A percentile compares a stretch with the other conserved stretches of the same genome.
phyloP scores from a whole-genome alignment of 1,139 yeast species.

The Magnusiomyces suaveolens region DNA sequence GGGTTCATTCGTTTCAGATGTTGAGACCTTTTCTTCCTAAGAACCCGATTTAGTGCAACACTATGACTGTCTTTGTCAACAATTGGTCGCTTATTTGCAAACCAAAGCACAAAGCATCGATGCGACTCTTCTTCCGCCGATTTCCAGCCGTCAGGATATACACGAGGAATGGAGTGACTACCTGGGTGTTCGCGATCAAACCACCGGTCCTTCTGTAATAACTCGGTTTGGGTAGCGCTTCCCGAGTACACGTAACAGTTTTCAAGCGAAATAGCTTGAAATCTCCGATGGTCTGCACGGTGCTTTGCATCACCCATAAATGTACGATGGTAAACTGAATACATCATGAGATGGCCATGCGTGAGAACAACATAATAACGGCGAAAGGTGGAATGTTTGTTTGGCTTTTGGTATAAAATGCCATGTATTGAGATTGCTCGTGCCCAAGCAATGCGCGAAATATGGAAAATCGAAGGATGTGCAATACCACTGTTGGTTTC shows the following conservation, averaged over 20 bases:
- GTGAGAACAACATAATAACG: slow-evolving; percentile 55
- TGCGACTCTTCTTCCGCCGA: slow-evolving; percentile 65
- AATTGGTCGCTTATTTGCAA: slow-evolving; percentile 50
- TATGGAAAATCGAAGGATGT: slow-evolving; percentile 44
- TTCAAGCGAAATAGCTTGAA: slow-evolving; percentile 42
- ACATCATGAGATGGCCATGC: slow-evolving; percentile 56
- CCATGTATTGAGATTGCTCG: slow-evolving; percentile 56
- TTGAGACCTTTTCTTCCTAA: no score
- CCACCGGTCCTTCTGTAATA: slow-evolving; percentile 41
- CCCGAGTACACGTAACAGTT: slow-evolving; percentile 75
- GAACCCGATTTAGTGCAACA: slow-evolving; percentile 5
- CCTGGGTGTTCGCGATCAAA: slow-evolving; percentile 46
- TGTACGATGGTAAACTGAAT: slow-evolving; percentile 38
- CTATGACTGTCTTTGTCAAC: slow-evolving; percentile 20
- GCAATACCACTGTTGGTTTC: slow-evolving; percentile 45
- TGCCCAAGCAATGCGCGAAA: slow-evolving; percentile 50
- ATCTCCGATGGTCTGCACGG: slow-evolving; percentile 20
- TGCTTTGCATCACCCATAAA: slow-evolving; percentile 21
- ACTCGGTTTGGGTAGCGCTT: slow-evolving; percentile 46
- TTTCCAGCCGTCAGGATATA: slow-evolving; percentile 75
- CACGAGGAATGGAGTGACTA: slow-evolving; percentile 51
- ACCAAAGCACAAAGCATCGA: slow-evolving; percentile 77
- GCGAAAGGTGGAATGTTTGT: slow-evolving; percentile 56
- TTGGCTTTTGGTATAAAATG: slow-evolving; percentile 53
- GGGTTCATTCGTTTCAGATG: no score